phyloP scores from a whole-genome alignment of 768 basidiomycete genomes.

The Macrolepiota albuminosa region DNA sequence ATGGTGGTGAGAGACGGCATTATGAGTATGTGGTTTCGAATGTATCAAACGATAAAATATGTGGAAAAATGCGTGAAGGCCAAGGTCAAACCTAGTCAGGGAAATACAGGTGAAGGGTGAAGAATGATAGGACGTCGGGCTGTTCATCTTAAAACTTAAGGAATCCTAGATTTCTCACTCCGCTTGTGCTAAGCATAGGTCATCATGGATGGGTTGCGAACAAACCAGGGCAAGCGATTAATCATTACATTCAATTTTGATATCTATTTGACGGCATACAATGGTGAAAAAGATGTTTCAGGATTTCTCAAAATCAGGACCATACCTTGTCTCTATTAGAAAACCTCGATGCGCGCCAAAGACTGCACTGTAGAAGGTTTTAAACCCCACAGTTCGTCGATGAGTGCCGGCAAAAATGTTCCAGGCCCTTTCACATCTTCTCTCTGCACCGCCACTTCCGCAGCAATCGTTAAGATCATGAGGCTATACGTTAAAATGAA shows the following conservation, averaged over 20 bases:
- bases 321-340: not conserved
- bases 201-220: not conserved
- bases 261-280: not conserved
- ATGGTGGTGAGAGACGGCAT: conserved; percentile 13
- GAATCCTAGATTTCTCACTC: not conserved
- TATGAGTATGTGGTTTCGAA: not conserved
- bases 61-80: not conserved
- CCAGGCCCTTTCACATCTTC: conserved; percentile 54
- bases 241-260: not conserved
- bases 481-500: conserved; percentile 30
- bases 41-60: not conserved
- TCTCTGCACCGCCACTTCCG: conserved; percentile 50
- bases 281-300: not conserved
- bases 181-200: too few species aligned
- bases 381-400: conserved; percentile 49
- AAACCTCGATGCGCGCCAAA: conserved; percentile 28
- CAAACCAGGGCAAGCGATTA: not conserved
- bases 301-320: not conserved
- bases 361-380: conserved; percentile 26
- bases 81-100: not conserved
- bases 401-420: conserved; percentile 59
- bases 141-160: not conserved
- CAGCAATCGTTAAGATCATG: conserved; percentile 55
- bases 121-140: not conserved
- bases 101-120: not conserved